Base-by-base conservation (phyloP, 192 early-diverging fungal genomes). In the Rhizophlyctis rosea region DNA sequence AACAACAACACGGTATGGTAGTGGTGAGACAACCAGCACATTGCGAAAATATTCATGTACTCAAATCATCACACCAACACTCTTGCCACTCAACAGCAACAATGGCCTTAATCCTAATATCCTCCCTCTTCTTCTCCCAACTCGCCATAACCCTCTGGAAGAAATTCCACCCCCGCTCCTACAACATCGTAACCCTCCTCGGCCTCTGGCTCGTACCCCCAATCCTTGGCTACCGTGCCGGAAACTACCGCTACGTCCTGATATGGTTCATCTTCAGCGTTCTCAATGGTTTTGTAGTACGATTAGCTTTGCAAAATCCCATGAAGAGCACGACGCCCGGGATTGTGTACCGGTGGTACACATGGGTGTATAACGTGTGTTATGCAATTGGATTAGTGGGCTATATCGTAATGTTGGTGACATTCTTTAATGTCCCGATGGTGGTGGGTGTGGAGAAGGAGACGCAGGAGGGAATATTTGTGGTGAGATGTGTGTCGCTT, bases 121-220 rank as follows among this genome's bases (percentile, higher is more conserved):
- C 30, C 30, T 59, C 64, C 25, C 63, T 82, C 27, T 67, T 82
- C 27, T 34, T 67, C 3, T 77, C 75, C 28, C 81, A 82, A 54
- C 28, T 82, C n/a, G 23, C 61, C 28, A 68, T 82, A 50, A 56
- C 68, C 34, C 18, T 76, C 0, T 82, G 81, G 81, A 79, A 79
- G 54, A 68, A 65, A 24, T 63, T 58, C 39, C 81, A 79, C 52
- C 27, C 36, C 18, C 32, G 54, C 1, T 75, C 73, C 4, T 82
- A 73, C 69, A 62, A 79, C 55, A 48, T 66, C 21, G 74, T 74
- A 0, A 78, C 75, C 11, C 68, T 82, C 18, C 34, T 77, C 21
- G 80, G 80, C 1, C 64, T 82, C 7, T 82, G 76, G 80, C 24
- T 82, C 4, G 71, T 82, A 0, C 81, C 81, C 4, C 32, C 71